Conservation (phyloP, 1,139 yeast species). For the Oligophagozyma castellii region DNA sequence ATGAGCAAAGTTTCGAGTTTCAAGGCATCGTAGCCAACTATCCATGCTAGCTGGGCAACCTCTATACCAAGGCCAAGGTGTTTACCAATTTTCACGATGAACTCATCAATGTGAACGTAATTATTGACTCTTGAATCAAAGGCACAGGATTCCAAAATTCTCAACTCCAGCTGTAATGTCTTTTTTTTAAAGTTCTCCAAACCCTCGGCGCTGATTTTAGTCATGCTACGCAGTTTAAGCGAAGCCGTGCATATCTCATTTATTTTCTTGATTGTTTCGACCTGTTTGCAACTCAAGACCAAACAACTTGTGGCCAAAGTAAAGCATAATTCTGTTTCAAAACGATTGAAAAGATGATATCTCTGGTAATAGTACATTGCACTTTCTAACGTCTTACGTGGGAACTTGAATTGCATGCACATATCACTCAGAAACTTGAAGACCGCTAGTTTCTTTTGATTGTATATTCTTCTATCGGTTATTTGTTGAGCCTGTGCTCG, state of each 20-base stretch:
- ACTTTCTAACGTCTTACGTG: conserved; percentile 50
- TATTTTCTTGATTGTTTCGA: conserved; percentile 76
- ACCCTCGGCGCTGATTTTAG: conserved; percentile 19
- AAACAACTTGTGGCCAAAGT: conserved; percentile 62
- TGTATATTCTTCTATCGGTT: conserved; percentile 34
- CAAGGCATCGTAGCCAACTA: conserved; percentile 58
- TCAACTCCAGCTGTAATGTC: conserved; percentile 48
- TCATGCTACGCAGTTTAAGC: conserved; percentile 23
- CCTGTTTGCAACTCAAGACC: conserved; percentile 72
- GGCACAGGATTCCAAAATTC: conserved; percentile 56
- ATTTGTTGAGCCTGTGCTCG: conserved; percentile 40
- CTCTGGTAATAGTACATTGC: conserved; percentile 64
- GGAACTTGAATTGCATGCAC: conserved; percentile 43
- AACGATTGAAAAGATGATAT: conserved; percentile 49
- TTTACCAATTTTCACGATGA: conserved; percentile 55
- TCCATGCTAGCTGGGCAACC: conserved; percentile 53
- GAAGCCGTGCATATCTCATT: conserved; percentile 32
- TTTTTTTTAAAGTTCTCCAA: conserved; percentile 39
- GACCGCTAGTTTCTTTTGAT: conserved; percentile 39
- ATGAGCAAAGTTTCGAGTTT: conserved; percentile 58
- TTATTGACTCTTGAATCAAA: conserved; percentile 54
- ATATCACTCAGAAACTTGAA: conserved; percentile 42
- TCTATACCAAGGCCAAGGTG: conserved; percentile 34
- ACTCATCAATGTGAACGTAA: conserved; percentile 43
- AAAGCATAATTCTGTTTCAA: conserved; percentile 31